Percentiles rank a stretch among this genome's conserved stretches.
phyloP scores from a whole-genome alignment of 768 basidiomycete genomes.

The Pleurotus tuoliensis region DNA sequence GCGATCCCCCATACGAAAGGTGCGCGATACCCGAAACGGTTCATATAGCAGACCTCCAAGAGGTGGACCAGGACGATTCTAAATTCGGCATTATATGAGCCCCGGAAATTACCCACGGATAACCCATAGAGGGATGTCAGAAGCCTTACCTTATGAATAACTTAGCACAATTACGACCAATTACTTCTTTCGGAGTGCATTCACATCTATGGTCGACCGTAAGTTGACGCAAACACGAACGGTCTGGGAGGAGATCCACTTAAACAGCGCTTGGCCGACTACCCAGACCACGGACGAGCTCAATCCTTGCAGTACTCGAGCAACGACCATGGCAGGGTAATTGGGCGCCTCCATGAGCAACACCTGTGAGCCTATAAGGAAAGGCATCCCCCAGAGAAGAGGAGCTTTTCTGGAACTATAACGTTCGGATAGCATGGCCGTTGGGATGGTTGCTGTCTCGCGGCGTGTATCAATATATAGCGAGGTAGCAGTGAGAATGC shows the following conservation, averaged over 20 bases:
- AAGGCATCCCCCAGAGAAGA: slow-evolving; percentile 44
- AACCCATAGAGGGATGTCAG: too few relatives aligned
- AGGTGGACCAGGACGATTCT: slow-evolving; percentile 54
- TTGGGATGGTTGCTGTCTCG: slow-evolving; percentile 49
- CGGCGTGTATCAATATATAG: not conserved
- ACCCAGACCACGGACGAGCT: slow-evolving; percentile 62
- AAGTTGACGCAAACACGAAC: not conserved
- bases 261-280: slow-evolving; percentile 56
- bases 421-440: slow-evolving; percentile 52
- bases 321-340: slow-evolving; percentile 53
- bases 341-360: slow-evolving; percentile 61
- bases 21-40: slow-evolving; percentile 53
- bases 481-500: not conserved
- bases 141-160: slow-evolving; percentile 40
- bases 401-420: slow-evolving; percentile 43
- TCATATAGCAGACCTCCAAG: slow-evolving; percentile 51
- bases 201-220: slow-evolving; percentile 43
- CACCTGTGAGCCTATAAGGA: slow-evolving; percentile 51
- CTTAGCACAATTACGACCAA: slow-evolving; percentile 40
- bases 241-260: slow-evolving; percentile 6
- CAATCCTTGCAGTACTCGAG: slow-evolving; percentile 56
- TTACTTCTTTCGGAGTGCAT: slow-evolving; percentile 40
- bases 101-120: slow-evolving; percentile 2
- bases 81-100: not conserved
- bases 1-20: slow-evolving; percentile 54